Evolutionary conservation across 164 flowering plant genomes (phyloP).

Genomic region (Chimonanthus praecox): DNA sequence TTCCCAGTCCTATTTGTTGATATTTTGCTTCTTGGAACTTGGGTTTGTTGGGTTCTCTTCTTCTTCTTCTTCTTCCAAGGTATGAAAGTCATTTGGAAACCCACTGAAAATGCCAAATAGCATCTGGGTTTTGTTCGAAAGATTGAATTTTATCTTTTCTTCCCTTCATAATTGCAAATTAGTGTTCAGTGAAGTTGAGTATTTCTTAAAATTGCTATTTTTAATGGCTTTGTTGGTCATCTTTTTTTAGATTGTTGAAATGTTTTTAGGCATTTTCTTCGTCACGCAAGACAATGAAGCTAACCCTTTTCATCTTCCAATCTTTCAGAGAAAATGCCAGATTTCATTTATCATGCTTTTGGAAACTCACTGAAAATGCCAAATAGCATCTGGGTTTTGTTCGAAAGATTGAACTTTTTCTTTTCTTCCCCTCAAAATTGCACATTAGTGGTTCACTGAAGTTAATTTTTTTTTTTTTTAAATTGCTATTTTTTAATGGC

Average conservation of each 20-base stretch:
- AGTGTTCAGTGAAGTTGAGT: neutral
- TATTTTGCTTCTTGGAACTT: constrained; percentile 2
- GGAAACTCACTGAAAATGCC: neutral
- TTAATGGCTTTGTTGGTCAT: neutral
- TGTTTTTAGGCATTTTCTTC: neutral
- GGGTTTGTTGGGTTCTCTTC: neutral
- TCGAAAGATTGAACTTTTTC: neutral
- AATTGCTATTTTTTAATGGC: neutral
- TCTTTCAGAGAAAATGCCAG: neutral
- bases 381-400: neutral
- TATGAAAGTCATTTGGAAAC: neutral
- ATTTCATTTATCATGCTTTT: neutral
- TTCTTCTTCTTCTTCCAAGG: neutral
- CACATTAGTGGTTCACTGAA: neutral
- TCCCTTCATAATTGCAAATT: neutral
- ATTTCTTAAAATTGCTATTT: neutral
- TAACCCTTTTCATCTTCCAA: neutral
- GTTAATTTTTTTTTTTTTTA: neutral
- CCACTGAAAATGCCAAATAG: too few species aligned
- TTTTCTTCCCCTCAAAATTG: neutral
- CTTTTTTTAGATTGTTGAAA: neutral
- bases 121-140: neutral
- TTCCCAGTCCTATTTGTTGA: neutral
- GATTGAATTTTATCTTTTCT: neutral
- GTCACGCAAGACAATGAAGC: neutral